These are phyloP conservation scores for Ophiostoma montium DNA, from an alignment of 2,329 filamentous ascomycete species.

Conservation along the genomic window DNA sequence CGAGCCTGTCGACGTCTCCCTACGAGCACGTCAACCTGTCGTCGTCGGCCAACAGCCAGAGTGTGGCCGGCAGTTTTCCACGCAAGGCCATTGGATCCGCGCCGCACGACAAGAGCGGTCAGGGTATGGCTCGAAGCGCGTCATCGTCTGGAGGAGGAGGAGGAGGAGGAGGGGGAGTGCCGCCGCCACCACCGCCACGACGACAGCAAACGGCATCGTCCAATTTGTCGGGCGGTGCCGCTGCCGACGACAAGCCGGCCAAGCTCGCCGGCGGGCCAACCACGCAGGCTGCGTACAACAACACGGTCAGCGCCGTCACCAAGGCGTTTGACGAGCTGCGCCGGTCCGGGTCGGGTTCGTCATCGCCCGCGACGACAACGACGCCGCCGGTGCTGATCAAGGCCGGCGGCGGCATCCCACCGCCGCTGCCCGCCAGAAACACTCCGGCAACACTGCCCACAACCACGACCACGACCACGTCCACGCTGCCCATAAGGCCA, in stretches of 20 bases:
- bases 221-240: not conserved
- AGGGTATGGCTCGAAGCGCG: not conserved
- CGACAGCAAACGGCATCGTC: not conserved
- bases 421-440: not conserved
- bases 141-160: too few species aligned
- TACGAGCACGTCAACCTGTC: slow-evolving; percentile 41
- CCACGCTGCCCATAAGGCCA: slow-evolving; percentile 3
- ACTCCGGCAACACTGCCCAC: slow-evolving; percentile 1
- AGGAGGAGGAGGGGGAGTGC: too few species aligned
- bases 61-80: not conserved
- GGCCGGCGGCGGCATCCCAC: not conserved
- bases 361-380: not conserved
- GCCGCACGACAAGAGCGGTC: slow-evolving; percentile 19
- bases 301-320: slow-evolving; percentile 6
- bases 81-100: not conserved
- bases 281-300: not conserved
- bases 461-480: too few species aligned
- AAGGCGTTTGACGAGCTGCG: slow-evolving; percentile 11
- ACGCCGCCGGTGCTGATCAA: not conserved
- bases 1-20: slow-evolving; percentile 43
- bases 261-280: not conserved
- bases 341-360: not conserved
- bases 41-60: slow-evolving; percentile 29
- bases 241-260: not conserved
- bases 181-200: not conserved